Base-by-base conservation (phyloP, 1,139 yeast genomes). In the Scheffersomyces stambukii region DNA sequence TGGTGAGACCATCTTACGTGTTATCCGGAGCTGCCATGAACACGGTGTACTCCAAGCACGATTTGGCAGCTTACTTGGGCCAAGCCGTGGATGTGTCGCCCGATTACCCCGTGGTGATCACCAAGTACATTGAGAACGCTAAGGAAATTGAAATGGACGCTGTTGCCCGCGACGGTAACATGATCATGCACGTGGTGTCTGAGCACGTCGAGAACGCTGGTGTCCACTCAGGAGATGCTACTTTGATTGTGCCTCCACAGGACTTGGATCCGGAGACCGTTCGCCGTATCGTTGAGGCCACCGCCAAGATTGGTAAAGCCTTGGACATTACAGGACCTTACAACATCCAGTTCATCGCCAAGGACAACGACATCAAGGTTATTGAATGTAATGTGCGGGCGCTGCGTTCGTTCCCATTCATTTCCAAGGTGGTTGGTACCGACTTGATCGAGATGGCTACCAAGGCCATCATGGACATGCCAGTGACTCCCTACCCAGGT, bases 201-300 rank as follows among this genome's bases (percentile, higher is more conserved):
- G 98, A 91, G 64, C 98, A 91, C 59, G 94, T 89, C 48, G 98
- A 91, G 67, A 88, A 91, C 52, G 98, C 98, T 13, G 98, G 98
- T 69, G 88, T 91, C 32, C 98, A 91, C 64, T 88, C 97, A 25
- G 98, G 98, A 60, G 98, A 91, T 61, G 98, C 98, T 27, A 88
- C 97, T 23, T 75, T 91, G 50, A 80, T 91, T 30, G 70, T 91
- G 38, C 98, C 98, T 36, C 97, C 98, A 27, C 94, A 81, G 55
- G 64, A 68, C 38, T 64, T 84, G 37, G 73, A 78, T 19, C 77
- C 76, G 23, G 65, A 60, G 7, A 64, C 77, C 29, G 67, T 82
- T 67, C 57, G 42, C 16, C 71, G 91, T 53, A 64, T 84, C 42
- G 81, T 80, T 54, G 81, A 65, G 25, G 82, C 88, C 46, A 88